phyloP scores from a whole-genome alignment of 78 protist species.

The Dictyostelium citrinum region DNA sequence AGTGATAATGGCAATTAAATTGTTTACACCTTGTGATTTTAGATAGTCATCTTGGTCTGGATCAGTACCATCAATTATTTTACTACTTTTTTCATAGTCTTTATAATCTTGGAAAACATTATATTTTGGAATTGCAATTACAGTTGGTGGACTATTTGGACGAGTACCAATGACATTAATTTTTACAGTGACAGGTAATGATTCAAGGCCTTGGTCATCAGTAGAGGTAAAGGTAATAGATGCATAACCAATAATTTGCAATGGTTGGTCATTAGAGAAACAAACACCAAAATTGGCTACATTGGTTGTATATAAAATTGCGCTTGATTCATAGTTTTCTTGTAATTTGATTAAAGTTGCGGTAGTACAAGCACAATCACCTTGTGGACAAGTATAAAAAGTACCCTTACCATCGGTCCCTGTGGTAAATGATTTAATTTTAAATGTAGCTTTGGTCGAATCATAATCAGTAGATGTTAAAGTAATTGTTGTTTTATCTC shows the following conservation, averaged over 20 bases:
- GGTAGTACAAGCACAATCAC: not conserved
- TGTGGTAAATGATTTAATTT: not conserved
- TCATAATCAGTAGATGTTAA: not conserved
- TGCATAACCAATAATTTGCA: not conserved
- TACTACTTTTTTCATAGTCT: not conserved
- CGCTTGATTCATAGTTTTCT: not conserved
- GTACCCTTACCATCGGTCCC: not conserved
- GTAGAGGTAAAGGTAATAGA: not conserved
- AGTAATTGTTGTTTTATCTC: not conserved
- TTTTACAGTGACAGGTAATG: not conserved
- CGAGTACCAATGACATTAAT: conserved; percentile 15
- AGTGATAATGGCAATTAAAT: not conserved
- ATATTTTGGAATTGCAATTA: not conserved
- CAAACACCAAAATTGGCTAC: not conserved
- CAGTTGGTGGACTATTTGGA: not conserved
- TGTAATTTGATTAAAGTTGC: not conserved
- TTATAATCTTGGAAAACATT: not conserved
- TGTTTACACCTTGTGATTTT: not conserved
- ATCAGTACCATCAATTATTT: conserved; percentile 27
- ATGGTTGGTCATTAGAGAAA: not conserved
- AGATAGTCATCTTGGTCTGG: not conserved
- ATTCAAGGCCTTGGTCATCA: not conserved
- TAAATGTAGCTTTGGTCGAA: not conserved
- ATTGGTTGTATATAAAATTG: not conserved
- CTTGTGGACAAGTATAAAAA: not conserved